Evolutionary conservation across 2,329 filamentous ascomycete species (phyloP).

Genomic region (Pyricularia grisea): DNA sequence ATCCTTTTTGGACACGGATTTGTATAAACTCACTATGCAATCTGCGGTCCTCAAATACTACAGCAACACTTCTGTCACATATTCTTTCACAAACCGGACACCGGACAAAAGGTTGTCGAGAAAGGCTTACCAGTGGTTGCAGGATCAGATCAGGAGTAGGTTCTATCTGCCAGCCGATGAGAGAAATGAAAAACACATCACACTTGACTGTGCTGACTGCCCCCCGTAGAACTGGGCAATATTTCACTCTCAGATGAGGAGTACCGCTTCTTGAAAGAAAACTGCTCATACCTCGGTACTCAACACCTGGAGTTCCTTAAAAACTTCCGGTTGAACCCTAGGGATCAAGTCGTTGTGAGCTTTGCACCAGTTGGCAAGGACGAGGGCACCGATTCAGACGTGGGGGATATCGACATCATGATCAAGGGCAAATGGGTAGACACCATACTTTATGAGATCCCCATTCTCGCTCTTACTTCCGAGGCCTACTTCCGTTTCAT

Average conservation of each 20-base stretch:
- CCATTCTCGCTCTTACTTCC: constrained; percentile 80
- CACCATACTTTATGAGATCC: constrained; percentile 97
- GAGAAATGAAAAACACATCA: neutral
- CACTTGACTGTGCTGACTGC: neutral
- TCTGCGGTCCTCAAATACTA: constrained; percentile 92
- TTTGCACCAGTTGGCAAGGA: constrained; percentile 51
- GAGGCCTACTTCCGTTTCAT: constrained; percentile 98
- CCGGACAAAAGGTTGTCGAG: constrained; percentile 85
- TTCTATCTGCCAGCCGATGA: neutral
- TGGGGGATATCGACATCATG: constrained; percentile 68
- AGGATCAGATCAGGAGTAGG: constrained; percentile 68
- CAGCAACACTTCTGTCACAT: constrained; percentile 71
- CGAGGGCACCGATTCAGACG: constrained; percentile 51
- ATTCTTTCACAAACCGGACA: constrained; percentile 91
- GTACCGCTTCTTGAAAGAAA: constrained; percentile 63
- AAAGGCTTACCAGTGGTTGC: constrained; percentile 75
- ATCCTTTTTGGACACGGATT: constrained; percentile 71
- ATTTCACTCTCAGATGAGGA: constrained; percentile 74
- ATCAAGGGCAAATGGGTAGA: constrained; percentile 84
- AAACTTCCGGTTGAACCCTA: constrained; percentile 71
- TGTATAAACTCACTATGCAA: constrained; percentile 99
- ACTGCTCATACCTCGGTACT: constrained; percentile 70
- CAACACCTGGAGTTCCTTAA: constrained; percentile 75
- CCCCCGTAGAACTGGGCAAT: constrained; percentile 55
- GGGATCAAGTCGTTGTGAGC: constrained; percentile 65